Base-by-base conservation (phyloP, 1,139 yeast species). In the Saccharomyces hybrid region DNA sequence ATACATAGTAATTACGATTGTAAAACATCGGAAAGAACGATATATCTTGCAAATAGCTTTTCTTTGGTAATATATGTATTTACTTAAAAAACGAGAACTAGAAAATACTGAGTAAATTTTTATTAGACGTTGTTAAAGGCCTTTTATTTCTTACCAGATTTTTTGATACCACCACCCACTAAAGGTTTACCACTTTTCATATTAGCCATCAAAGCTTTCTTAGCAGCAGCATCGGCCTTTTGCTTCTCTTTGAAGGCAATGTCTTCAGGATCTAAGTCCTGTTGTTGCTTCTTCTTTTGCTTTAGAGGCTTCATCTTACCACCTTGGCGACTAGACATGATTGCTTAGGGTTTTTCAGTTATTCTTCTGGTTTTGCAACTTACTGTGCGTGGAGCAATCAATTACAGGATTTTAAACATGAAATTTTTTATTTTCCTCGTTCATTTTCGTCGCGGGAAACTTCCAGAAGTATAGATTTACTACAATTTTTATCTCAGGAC, bases 91-190 rank as follows among this genome's bases (percentile, higher is more conserved):
- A 38, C 8, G 28, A 34, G 14, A 38, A 38, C 44, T 38, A 38
- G 9, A 38, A 34, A 38, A 38, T 11, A 14, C 42, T 34, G 11
- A 9, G 44, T 38, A 20, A 20, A 9, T 38, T 4, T 38, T 20
- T 38, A 20, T 26, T 38, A 20, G 44, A 20, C 26, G 13, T 38
- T 16, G 5, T 9, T 7, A 16, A 9, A 16, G 20, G n/a, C 13
- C 25, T 16, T 14, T 54, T 74, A 79, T 72, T 82, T 82, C 79
- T 82, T 82, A 59, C 82, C 84, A 64, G 85, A 86, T 83, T 91
- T 91, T 81, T 91, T 91, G 76, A 91, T 90, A 59, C 98, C 98
- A 55, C 97, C 97, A 57, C 96, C 91, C 54, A 84, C 83, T 64
- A 91, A 75, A 50, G 97, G 97, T 53, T 96, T 96, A 61, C 96